phyloP scores from a whole-genome alignment of 768 basidiomycete genomes.

The Suillus weaverae region DNA sequence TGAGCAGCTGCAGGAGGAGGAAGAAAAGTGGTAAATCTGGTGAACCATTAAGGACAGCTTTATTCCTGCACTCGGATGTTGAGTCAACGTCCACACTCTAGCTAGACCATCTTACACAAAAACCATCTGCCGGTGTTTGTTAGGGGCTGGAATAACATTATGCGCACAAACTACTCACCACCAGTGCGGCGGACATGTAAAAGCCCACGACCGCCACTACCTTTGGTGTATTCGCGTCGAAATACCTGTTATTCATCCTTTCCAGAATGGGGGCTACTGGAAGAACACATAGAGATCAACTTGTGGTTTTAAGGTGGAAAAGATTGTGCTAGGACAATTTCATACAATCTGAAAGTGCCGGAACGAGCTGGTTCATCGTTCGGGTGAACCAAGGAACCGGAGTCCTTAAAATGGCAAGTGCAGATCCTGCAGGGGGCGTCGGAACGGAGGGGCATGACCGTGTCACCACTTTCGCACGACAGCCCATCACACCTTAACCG shows the following conservation, averaged over 20 bases:
- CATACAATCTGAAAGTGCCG: neutral
- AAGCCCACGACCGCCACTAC: constrained; percentile 74
- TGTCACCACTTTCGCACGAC: neutral
- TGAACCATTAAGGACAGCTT: constrained; percentile 67
- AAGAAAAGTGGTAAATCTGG: constrained; percentile 70
- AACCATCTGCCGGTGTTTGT: constrained; percentile 41
- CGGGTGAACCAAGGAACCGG: neutral
- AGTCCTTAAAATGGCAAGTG: neutral
- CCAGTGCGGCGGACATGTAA: constrained; percentile 75
- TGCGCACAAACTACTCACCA: constrained; percentile 46
- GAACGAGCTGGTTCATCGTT: neutral
- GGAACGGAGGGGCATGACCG: constrained; percentile 6
- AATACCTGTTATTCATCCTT: constrained; percentile 22
- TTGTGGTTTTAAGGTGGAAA: constrained; percentile 1
- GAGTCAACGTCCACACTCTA: neutral
- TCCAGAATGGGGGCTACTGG: constrained; percentile 1
- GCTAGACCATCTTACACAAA: constrained; percentile 39
- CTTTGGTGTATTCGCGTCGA: constrained; percentile 40
- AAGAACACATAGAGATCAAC: neutral
- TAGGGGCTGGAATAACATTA: constrained; percentile 8
- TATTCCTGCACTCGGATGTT: constrained; percentile 50
- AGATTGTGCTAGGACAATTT: neutral
- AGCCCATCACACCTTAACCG: neutral
- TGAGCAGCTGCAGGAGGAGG: constrained; percentile 64
- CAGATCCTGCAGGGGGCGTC: neutral